Evolutionary conservation across 768 basidiomycete species (phyloP).

Genomic region (Trametes sanguinea): DNA sequence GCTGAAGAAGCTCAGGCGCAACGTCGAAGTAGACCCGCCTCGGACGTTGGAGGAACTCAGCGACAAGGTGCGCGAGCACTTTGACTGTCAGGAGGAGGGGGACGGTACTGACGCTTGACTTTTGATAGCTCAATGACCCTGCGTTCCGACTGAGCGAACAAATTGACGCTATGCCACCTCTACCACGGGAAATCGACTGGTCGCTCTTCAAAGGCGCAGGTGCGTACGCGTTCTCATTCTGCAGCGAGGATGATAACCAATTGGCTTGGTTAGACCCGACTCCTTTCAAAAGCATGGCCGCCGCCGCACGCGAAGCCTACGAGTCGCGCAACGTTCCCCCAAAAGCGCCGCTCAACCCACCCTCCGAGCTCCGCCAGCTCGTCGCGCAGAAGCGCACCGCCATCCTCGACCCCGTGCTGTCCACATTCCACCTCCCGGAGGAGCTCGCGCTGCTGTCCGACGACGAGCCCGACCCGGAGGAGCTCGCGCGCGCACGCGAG

Average conservation of each 20-base stretch:
- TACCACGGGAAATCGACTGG: conserved; percentile 65
- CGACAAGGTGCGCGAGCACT: conserved; percentile 36
- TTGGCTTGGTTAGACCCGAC: conserved; percentile 47
- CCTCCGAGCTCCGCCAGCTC: conserved; percentile 56
- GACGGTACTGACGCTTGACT: neutral
- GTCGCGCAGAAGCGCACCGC: conserved; percentile 53
- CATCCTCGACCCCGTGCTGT: conserved; percentile 50
- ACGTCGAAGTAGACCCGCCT: conserved; percentile 39
- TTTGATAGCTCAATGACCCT: conserved; percentile 33
- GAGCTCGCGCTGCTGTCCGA: conserved; percentile 29
- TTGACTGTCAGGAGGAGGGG: neutral
- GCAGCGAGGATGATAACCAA: neutral
- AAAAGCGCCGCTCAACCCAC: conserved; percentile 38
- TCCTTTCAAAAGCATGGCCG: conserved; percentile 51
- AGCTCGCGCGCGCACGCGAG: conserved; percentile 45
- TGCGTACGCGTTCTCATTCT: conserved; percentile 28
- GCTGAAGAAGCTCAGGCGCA: conserved; percentile 47
- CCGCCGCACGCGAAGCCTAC: conserved; percentile 38
- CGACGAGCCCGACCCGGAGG: conserved; percentile 41
- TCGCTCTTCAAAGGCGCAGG: conserved; percentile 56
- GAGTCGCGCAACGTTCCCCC: conserved; percentile 42
- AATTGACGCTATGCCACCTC: conserved; percentile 43
- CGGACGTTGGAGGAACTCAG: conserved; percentile 35
- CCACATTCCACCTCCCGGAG: conserved; percentile 32
- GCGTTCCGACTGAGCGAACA: conserved; percentile 46